A percentile compares a stretch with the other conserved stretches of the same genome.
Conservation (phyloP, 2,329 filamentous ascomycete genomes). For the Hypoxylon sp. region DNA sequence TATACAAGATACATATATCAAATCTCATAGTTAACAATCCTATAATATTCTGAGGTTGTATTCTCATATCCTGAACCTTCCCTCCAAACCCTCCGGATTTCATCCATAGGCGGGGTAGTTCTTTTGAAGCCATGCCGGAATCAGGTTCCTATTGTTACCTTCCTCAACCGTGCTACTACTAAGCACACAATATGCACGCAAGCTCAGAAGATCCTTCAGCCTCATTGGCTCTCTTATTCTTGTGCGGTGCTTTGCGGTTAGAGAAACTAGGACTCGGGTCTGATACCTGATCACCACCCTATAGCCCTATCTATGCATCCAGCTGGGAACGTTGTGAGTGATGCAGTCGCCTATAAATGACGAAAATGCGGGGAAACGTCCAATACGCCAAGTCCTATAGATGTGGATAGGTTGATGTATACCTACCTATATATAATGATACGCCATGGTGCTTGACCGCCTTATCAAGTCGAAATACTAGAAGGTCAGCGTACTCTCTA, state of each 20-base stretch:
- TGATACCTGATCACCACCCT: background rate
- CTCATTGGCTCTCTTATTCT: slow-evolving; percentile 24
- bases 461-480: background rate
- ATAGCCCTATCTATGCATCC: slow-evolving; percentile 23
- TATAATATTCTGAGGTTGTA: slow-evolving; percentile 1
- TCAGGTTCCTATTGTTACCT: slow-evolving; percentile 23
- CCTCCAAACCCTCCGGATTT: slow-evolving; percentile 22
- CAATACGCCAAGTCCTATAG: slow-evolving; percentile 20
- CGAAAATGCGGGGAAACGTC: slow-evolving; percentile 29
- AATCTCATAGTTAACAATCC: no score
- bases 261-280: background rate
- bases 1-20: no score
- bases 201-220: background rate
- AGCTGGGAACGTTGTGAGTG: slow-evolving; percentile 15
- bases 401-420: background rate
- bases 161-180: slow-evolving; percentile 32
- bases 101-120: slow-evolving; percentile 31
- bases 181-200: slow-evolving; percentile 25
- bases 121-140: slow-evolving; percentile 3
- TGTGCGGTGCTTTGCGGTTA: slow-evolving; percentile 1
- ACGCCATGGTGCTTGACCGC: slow-evolving; percentile 8
- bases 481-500: background rate
- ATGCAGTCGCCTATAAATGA: slow-evolving; percentile 19
- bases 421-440: slow-evolving; percentile 16
- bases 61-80: background rate